Conservation (phyloP, 176 grass and related monocot species). For the Poa pratensis region DNA sequence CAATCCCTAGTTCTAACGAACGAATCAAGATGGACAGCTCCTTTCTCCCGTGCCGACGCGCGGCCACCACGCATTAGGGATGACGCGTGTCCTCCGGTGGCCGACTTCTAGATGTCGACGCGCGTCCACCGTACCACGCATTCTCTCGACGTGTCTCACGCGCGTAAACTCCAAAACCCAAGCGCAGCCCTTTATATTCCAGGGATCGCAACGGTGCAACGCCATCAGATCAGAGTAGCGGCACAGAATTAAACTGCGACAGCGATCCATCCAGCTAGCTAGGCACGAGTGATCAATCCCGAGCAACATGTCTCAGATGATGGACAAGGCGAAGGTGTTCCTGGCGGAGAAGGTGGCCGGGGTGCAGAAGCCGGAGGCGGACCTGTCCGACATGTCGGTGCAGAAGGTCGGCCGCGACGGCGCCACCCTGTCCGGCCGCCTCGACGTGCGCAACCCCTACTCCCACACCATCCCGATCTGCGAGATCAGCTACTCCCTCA, state of each 20-base stretch:
- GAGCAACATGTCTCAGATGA: constrained; percentile 56
- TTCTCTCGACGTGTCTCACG: neutral
- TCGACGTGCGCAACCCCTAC: constrained; percentile 72
- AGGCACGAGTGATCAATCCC: neutral
- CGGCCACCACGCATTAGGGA: constrained; percentile 15
- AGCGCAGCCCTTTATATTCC: neutral
- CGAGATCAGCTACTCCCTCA: constrained; percentile 75
- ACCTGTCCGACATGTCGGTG: constrained; percentile 56
- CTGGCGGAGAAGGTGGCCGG: constrained; percentile 60
- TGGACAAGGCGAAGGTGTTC: constrained; percentile 75
- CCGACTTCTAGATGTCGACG: constrained; percentile 9
- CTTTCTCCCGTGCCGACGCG: neutral
- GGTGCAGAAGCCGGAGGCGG: constrained; percentile 71
- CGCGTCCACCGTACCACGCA: constrained; percentile 23
- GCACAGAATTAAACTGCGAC: neutral
- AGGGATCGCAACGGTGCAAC: neutral
- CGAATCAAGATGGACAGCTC: neutral
- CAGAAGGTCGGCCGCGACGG: constrained; percentile 51
- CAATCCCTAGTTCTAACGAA: too few relatives aligned
- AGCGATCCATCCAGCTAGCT: neutral
- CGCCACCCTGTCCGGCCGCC: constrained; percentile 45
- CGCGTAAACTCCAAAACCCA: neutral
- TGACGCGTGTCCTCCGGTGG: constrained; percentile 18
- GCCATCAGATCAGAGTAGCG: neutral
- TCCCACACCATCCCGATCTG: constrained; percentile 68